phyloP scores from a whole-genome alignment of 768 basidiomycete genomes.

The Neoboletus brunneissimus region DNA sequence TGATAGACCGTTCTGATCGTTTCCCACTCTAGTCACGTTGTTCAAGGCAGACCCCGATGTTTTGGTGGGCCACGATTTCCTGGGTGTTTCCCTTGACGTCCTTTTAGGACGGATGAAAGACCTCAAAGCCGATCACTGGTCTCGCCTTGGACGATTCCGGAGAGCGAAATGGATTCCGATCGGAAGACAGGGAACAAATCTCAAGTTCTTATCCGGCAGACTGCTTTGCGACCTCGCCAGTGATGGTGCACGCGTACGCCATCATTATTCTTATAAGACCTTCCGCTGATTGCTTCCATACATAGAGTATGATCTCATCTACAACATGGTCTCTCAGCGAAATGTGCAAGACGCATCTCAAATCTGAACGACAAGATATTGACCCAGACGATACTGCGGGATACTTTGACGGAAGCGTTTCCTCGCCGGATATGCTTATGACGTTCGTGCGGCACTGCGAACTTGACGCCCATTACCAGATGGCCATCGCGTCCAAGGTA shows the following conservation, averaged over 20 bases:
- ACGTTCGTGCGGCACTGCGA: conserved; percentile 94
- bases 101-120: conserved; percentile 89
- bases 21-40: conserved; percentile 52
- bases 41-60: conserved; percentile 91
- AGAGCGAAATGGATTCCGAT: conserved; percentile 79
- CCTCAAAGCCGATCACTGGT: conserved; percentile 91
- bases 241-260: conserved; percentile 84
- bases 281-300: background rate
- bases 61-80: conserved; percentile 91
- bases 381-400: conserved; percentile 92
- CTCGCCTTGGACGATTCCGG: conserved; percentile 86
- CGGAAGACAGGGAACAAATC: conserved; percentile 79
- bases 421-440: conserved; percentile 71
- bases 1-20: background rate
- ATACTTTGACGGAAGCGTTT: conserved; percentile 83
- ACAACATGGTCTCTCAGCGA: conserved; percentile 99
- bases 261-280: background rate
- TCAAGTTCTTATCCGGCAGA: conserved; percentile 80
- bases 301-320: conserved; percentile 90
- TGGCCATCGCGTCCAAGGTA: conserved; percentile 94
- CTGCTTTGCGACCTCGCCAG: conserved; percentile 91
- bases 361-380: conserved; percentile 85
- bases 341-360: conserved; percentile 91
- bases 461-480: conserved; percentile 93
- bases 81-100: conserved; percentile 86